phyloP scores from a whole-genome alignment of 139 green algal genomes.

The Haematococcus lacustris region DNA sequence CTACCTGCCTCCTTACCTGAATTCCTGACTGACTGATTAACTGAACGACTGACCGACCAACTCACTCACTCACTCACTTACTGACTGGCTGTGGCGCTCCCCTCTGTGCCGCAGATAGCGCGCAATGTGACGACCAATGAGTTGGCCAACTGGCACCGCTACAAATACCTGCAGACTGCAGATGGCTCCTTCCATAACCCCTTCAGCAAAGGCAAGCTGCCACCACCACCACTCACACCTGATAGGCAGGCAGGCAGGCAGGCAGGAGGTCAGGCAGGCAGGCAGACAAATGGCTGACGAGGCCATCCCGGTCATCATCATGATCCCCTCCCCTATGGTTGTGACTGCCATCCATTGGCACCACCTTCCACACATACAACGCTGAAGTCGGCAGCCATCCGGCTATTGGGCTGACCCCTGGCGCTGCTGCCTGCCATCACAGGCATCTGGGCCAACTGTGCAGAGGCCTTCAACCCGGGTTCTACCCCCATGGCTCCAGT shows the following conservation, averaged over 20 bases:
- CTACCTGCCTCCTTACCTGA: too few relatives aligned
- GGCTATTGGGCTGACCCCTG: not conserved
- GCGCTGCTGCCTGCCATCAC: not conserved
- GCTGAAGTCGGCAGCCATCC: not conserved
- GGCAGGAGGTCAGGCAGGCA: not conserved
- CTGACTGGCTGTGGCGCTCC: too few relatives aligned
- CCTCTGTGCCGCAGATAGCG: slow-evolving; percentile 49
- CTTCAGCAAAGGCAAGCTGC: slow-evolving; percentile 51
- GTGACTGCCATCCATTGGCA: not conserved
- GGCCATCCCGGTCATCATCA: not conserved
- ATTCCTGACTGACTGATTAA: too few relatives aligned
- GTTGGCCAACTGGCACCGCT: slow-evolving; percentile 86
- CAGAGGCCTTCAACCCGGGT: not conserved
- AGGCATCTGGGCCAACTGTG: not conserved
- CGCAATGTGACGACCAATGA: slow-evolving; percentile 97
- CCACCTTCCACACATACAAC: not conserved
- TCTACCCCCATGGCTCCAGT: not conserved
- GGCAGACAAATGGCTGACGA: not conserved
- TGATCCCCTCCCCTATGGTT: not conserved
- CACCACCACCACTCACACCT: not conserved
- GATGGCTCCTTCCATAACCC: slow-evolving; percentile 79
- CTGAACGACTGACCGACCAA: too few relatives aligned
- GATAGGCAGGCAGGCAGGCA: not conserved
- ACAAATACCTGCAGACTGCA: slow-evolving; percentile 70
- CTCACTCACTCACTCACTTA: too few relatives aligned